Percentiles rank a stretch among this genome's conserved stretches.
These are phyloP conservation scores for Lichtheimia hyalospora DNA, from an alignment of 371 early-diverging fungal genomes.

Conservation along the genomic window DNA sequence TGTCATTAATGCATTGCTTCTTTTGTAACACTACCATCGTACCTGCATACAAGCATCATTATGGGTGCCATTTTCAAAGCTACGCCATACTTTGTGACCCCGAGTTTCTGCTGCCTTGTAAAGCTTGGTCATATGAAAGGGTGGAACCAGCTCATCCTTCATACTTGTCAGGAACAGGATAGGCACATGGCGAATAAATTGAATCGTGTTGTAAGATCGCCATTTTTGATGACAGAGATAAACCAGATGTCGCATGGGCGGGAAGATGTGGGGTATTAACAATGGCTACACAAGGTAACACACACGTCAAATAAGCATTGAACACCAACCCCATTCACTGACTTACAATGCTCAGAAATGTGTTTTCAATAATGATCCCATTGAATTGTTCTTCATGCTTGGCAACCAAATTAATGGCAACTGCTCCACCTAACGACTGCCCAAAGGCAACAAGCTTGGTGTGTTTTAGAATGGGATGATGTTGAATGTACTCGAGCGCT, in stretches of 20 bases:
- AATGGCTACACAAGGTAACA: slow-evolving; percentile 58
- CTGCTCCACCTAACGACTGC: slow-evolving; percentile 96
- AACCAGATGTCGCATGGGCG: slow-evolving; percentile 65
- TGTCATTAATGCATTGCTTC: background rate
- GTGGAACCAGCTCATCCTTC: slow-evolving; percentile 89
- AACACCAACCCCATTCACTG: background rate
- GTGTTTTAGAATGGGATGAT: slow-evolving; percentile 72
- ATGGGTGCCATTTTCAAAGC: slow-evolving; percentile 86
- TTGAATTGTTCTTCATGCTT: slow-evolving; percentile 74
- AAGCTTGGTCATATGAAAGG: slow-evolving; percentile 82
- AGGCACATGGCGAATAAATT: slow-evolving; percentile 67
- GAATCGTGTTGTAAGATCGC: slow-evolving; percentile 77
- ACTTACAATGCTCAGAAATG: slow-evolving; percentile 84
- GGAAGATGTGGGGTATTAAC: slow-evolving; percentile 85
- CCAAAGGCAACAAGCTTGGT: slow-evolving; percentile 88
- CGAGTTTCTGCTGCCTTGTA: slow-evolving; percentile 61
- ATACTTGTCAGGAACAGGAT: slow-evolving; percentile 82
- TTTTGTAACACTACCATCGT: background rate
- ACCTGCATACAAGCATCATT: slow-evolving; percentile 85
- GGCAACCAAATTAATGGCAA: slow-evolving; percentile 82
- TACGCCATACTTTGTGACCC: slow-evolving; percentile 57
- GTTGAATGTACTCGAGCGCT: slow-evolving; percentile 76
- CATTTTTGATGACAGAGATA: slow-evolving; percentile 91
- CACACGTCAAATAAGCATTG: background rate
- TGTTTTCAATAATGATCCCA: slow-evolving; percentile 92